Evolutionary conservation across 192 early-diverging fungal species (phyloP).

Genomic region (Linnemannia exigua): DNA sequence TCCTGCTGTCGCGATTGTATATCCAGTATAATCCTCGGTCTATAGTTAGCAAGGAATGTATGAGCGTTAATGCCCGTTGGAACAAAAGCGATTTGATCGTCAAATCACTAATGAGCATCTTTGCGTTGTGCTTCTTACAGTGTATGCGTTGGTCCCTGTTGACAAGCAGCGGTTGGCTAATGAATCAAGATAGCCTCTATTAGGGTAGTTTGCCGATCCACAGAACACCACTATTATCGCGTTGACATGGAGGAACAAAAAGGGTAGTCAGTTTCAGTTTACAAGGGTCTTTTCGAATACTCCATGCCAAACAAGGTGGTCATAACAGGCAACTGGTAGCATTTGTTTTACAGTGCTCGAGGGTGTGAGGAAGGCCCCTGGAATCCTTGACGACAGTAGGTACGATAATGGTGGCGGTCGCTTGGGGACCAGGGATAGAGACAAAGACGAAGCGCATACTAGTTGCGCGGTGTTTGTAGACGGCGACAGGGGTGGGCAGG

Average conservation of each 20-base stretch:
- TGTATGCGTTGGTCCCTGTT: conserved; percentile 82
- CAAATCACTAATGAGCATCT: neutral
- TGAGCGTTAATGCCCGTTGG: neutral
- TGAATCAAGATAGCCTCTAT: conserved; percentile 82
- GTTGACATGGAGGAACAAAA: neutral
- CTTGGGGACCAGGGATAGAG: conserved; percentile 74
- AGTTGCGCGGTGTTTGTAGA: conserved; percentile 64
- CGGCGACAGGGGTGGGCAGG: conserved; percentile 53
- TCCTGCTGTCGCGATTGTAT: conserved; percentile 75
- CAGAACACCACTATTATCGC: conserved; percentile 81
- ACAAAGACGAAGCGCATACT: conserved; percentile 74
- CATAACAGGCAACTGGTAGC: neutral
- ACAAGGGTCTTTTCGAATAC: no score
- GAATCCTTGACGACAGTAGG: conserved; percentile 77
- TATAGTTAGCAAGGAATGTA: neutral
- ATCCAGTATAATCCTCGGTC: conserved; percentile 77
- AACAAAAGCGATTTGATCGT: neutral
- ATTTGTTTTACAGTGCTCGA: conserved; percentile 71
- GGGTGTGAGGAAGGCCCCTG: conserved; percentile 86
- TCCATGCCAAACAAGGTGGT: neutral
- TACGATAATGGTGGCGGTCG: conserved; percentile 77
- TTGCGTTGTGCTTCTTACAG: neutral
- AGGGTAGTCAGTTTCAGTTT: neutral
- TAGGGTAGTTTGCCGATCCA: conserved; percentile 76
- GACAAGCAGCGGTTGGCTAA: conserved; percentile 82